phyloP scores from a whole-genome alignment of 768 basidiomycete species.

The Dacryopinax spathularia region DNA sequence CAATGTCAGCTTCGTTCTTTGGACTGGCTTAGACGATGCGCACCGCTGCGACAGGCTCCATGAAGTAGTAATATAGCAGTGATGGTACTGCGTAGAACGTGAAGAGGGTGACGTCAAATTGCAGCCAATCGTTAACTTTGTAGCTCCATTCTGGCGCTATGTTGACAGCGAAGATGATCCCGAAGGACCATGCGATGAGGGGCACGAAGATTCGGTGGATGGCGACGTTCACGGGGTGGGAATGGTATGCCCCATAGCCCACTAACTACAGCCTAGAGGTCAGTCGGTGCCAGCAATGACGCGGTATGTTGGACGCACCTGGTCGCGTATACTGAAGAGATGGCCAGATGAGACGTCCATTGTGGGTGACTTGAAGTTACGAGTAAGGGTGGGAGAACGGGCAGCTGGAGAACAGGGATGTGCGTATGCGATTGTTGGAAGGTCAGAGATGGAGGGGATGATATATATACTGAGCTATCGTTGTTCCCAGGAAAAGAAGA shows the following conservation, averaged over 20 bases:
- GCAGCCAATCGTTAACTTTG: constrained; percentile 44
- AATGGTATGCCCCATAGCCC: constrained; percentile 90
- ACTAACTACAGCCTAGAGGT: constrained; percentile 42
- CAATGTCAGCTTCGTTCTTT: background rate
- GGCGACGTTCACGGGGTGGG: constrained; percentile 62
- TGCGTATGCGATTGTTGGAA: no score
- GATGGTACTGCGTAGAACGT: constrained; percentile 46
- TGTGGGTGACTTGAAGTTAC: background rate
- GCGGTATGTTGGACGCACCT: background rate
- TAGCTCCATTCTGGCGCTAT: constrained; percentile 16
- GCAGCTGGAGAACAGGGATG: background rate
- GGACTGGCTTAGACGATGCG: constrained; percentile 26
- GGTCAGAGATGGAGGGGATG: no score
- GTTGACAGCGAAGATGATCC: background rate
- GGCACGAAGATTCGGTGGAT: constrained; percentile 84
- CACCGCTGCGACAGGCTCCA: constrained; percentile 80
- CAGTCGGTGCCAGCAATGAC: background rate
- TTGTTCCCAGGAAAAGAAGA: no score
- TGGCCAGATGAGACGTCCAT: background rate
- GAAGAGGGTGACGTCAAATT: constrained; percentile 55
- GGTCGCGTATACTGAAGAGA: background rate
- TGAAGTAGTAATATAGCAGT: constrained; percentile 57
- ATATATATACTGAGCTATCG: no score
- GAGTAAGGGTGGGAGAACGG: background rate
- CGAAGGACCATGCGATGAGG: constrained; percentile 55